Evolutionary conservation across 1,139 yeast genomes (phyloP).

Genomic region (Yamadazyma membranifaciens): DNA sequence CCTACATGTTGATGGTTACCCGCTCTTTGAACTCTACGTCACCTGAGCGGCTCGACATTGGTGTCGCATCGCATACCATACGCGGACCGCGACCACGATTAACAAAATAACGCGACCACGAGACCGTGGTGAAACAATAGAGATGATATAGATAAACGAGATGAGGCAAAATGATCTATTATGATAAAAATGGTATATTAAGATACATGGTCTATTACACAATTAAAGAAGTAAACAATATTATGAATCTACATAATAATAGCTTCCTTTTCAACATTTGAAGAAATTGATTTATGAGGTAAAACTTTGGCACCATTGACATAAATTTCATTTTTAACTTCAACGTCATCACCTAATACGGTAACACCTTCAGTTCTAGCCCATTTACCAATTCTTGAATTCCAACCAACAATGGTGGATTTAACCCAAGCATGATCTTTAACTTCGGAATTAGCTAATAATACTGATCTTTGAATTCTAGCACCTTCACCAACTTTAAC

Average conservation of each 20-base stretch:
- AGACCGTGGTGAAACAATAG: too few relatives aligned
- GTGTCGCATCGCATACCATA: not conserved
- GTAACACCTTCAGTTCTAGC: slow-evolving; percentile 98
- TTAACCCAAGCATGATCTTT: slow-evolving; percentile 98
- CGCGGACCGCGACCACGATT: not conserved
- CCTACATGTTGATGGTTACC: too few relatives aligned
- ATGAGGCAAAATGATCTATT: not conserved
- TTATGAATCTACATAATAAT: slow-evolving; percentile 74
- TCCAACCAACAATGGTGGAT: slow-evolving; percentile 98
- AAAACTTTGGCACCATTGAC: slow-evolving; percentile 98
- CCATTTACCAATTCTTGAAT: slow-evolving; percentile 98
- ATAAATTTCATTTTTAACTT: slow-evolving; percentile 96
- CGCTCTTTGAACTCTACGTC: too few relatives aligned
- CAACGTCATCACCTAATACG: slow-evolving; percentile 98
- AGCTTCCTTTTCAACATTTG: slow-evolving; percentile 95
- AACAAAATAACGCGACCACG: not conserved
- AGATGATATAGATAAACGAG: too few relatives aligned
- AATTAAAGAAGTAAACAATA: not conserved
- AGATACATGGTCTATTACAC: slow-evolving; percentile 1
- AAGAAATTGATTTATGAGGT: slow-evolving; percentile 96
- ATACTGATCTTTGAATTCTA: slow-evolving; percentile 93
- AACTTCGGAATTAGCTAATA: slow-evolving; percentile 85
- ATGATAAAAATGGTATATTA: not conserved
- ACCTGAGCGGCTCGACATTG: too few relatives aligned
- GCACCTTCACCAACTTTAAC: slow-evolving; percentile 98